Base-by-base conservation (phyloP, 2,329 filamentous ascomycete genomes). In the Chalaropsis ovoidea region DNA sequence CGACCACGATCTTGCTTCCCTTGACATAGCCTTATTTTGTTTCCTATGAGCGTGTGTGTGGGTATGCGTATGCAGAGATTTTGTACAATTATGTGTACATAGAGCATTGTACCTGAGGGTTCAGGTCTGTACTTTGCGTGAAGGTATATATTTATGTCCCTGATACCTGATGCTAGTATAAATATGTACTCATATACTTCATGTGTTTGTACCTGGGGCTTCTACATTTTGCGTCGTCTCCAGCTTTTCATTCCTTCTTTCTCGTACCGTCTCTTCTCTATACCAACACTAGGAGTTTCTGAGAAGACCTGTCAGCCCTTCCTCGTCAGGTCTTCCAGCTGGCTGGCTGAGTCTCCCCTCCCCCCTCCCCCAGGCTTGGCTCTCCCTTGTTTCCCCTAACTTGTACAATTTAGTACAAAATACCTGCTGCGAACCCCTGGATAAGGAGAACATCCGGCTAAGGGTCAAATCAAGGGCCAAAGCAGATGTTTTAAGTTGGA, bases 381-480 rank as follows among this genome's bases (percentile, higher is more conserved):
- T 43, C 39, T 22, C 58, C 41, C 58, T 61, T 10, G 8, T 61
- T 42, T 61, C n/a, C 15, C 58, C 35, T 61, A 19, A 27, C 56
- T 7, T 27, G 42, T 62, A 45, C 17, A 47, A n/a, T n/a, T 47
- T n/a, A 47, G 17, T n/a, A 11, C 17, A 43, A 43, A 43, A 43
- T 43, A n/a, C 31, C 31, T 39, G 35, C 8, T 39, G 4, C 35
- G 3, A n/a, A n/a, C 54, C 52, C 54, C 17, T 31, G 54, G 17
- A 58, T 35, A 58, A 39, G 54, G 54, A 62, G 61, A 62, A 62
- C 41, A 13, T 15, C 43, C 43, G 13, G 43, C 43, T n/a, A 17
- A 47, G 35, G 45, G 45, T 17, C 17, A 24, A 24, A 15, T 24
- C 19, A 52, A 17, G 47, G 24, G 10, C 22, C 22, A 27, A 24